Conservation (phyloP, 306 rosid genomes). For the Ceratonia siliqua region DNA sequence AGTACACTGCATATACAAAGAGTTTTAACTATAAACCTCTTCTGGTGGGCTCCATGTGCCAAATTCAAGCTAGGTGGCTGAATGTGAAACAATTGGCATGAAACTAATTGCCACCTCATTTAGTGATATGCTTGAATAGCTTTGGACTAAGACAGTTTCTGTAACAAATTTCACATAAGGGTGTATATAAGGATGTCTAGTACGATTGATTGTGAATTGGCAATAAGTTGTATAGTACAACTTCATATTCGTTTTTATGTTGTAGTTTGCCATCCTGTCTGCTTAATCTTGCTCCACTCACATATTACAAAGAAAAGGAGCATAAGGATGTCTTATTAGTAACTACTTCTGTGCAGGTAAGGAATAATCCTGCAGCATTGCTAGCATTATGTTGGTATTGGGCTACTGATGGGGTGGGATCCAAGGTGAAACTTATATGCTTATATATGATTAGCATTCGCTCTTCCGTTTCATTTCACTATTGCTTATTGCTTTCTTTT, state of each 20-base stretch:
- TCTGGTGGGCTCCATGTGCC: not conserved
- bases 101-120: not conserved
- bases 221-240: not conserved
- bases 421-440: constrained; percentile 72
- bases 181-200: no score
- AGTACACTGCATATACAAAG: no score
- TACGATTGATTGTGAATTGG: not conserved
- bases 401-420: constrained; percentile 95
- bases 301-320: not conserved
- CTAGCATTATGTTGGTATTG: constrained; percentile 97
- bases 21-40: no score
- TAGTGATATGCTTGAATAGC: not conserved
- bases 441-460: no score
- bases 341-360: constrained; percentile 49
- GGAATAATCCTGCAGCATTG: constrained; percentile 88
- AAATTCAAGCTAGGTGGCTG: not conserved
- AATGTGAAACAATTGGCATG: not conserved
- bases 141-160: no score
- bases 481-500: constrained; percentile 29
- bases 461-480: constrained; percentile 18
- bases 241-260: not conserved
- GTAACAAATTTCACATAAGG: no score
- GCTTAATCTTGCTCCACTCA: not conserved
- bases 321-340: constrained; percentile 3
- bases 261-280: not conserved